Evolutionary conservation across 768 basidiomycete species (phyloP), one percentile per base, ranked within the genome.

Genomic region (Lactarius quietus): DNA sequence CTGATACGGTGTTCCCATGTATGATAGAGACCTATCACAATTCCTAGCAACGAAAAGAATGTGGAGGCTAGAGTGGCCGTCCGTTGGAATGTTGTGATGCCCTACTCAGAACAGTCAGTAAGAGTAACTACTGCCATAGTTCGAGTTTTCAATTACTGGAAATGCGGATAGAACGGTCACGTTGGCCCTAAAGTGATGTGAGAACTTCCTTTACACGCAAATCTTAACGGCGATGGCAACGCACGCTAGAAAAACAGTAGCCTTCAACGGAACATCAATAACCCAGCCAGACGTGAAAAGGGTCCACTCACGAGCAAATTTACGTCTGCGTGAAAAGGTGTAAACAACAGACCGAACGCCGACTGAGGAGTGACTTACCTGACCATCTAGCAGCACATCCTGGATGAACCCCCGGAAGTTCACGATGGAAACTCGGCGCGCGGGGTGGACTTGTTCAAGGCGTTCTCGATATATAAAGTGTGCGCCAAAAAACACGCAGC

Each of bases 181-280:
- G 28, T 65, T 60, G 33, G 43, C 59, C n/a, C 64, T 65, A 20
- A 65, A 48, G 23, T 18, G 31, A 17, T 28, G 35, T 26, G 10
- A 51, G 23, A 17, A 6, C 10, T 23, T 53, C 26, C 26, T 0
- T 18, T 5, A 3, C n/a, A 51, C 15, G 12, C 23, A 6, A 26
- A 48, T 65, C 53, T 26, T 14, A 20, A 55, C 12, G 3, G 12
- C 7, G 48, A 53, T 7, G 12, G 23, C 23, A 20, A 56, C 59
- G 58, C 28, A 60, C 64, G 59, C 59, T 17, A 65, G 41, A 45
- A 64, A 64, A 29, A 64, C 53, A 38, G 59, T 65, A 20, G 64
- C 58, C 58, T 65, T 65, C 35, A 5, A 18, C 6, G 23, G 53
- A 59, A 53, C 3, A n/a, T 48, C 29, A 9, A 57, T 43, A 52